Base-by-base conservation (phyloP, 768 basidiomycete genomes). In the Leucocoprinus leucothites region DNA sequence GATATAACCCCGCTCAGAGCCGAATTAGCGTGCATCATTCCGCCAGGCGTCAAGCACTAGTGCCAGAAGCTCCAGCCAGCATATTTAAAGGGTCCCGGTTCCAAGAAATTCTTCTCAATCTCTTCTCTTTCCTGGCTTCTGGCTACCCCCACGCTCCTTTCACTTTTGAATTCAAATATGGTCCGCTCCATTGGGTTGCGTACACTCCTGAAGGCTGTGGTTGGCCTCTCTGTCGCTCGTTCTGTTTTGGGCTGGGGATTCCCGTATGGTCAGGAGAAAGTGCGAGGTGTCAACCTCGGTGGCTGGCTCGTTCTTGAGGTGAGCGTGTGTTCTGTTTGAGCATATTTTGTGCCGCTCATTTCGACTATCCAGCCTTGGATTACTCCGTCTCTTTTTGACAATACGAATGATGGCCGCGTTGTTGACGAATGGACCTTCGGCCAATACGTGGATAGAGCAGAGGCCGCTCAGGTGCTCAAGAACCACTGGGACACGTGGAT, bases 401-500 rank as follows among this genome's bases (percentile, higher is more conserved):
- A 81, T 64, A 89, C 87, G 0, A 82, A 82, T 14, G 65, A 81
- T 63, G 59, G 53, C 49, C 69, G 69, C 57, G 86, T 87, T 62
- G 74, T 87, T 52, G 91, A 93, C 67, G 89, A 91, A 63, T 91
- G 79, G 75, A 91, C 89, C 1, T 91, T 90, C 61, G 79, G 86
- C 48, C 78, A 84, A 63, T 81, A 75, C 57, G 86, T 89, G 62
- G 66, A 78, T 65, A 60, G 65, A 13, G 58, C 67, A 28, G 79
- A 72, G 0, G 90, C 89, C 1, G 63, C 62, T n/a, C 60, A 63
- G n/a, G 70, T 67, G 16, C 74, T 92, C 19, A 71, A 77, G 57
- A 72, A 77, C 45, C 91, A 92, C 65, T 93, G 91, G 90, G 69
- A 89, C 59, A 85, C 85, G 0, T 94, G 84, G 82, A 92, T 98